A percentile compares a stretch with the other conserved stretches of the same genome.
These are phyloP conservation scores for Grosmannia penicillata DNA, from an alignment of 2,329 filamentous ascomycete species.

Conservation along the genomic window DNA sequence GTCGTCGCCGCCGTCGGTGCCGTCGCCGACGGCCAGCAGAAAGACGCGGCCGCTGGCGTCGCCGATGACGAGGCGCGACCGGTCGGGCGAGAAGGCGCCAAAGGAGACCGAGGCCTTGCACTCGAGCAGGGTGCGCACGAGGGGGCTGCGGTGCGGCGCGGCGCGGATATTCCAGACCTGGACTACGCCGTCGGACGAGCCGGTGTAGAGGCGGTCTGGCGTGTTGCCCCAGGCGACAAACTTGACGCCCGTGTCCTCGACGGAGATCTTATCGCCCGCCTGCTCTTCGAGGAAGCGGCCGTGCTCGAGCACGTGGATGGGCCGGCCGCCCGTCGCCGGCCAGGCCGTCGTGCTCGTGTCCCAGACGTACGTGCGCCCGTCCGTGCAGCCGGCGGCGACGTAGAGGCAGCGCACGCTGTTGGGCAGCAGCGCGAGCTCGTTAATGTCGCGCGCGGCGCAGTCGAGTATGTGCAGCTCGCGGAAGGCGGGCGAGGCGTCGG, in stretches of 20 bases:
- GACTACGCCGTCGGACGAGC: slow-evolving; percentile 46
- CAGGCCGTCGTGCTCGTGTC: too few relatives aligned
- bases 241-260: slow-evolving; percentile 47
- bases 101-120: slow-evolving; percentile 40
- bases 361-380: slow-evolving; percentile 49
- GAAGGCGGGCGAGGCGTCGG: slow-evolving; percentile 17
- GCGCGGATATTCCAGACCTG: slow-evolving; percentile 48
- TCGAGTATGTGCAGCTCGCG: slow-evolving; percentile 39
- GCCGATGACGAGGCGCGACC: slow-evolving; percentile 39
- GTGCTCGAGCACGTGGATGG: slow-evolving; percentile 40
- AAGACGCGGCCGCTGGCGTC: slow-evolving; percentile 48
- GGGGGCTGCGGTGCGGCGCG: slow-evolving; percentile 13
- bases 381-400: slow-evolving; percentile 45
- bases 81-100: slow-evolving; percentile 43
- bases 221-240: slow-evolving; percentile 47
- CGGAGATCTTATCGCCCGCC: slow-evolving; percentile 11
- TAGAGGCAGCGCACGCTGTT: slow-evolving; percentile 36
- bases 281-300: slow-evolving; percentile 23
- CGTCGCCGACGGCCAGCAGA: slow-evolving; percentile 33
- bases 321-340: slow-evolving; percentile 33
- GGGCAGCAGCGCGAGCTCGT: slow-evolving; percentile 44
- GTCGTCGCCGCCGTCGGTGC: slow-evolving; percentile 19
- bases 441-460: slow-evolving; percentile 45
- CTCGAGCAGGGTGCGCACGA: slow-evolving; percentile 38
- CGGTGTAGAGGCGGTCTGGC: slow-evolving; percentile 44